These are phyloP conservation scores for Hericium erinaceus DNA, from an alignment of 768 basidiomycete genomes.

Conservation along the genomic window DNA sequence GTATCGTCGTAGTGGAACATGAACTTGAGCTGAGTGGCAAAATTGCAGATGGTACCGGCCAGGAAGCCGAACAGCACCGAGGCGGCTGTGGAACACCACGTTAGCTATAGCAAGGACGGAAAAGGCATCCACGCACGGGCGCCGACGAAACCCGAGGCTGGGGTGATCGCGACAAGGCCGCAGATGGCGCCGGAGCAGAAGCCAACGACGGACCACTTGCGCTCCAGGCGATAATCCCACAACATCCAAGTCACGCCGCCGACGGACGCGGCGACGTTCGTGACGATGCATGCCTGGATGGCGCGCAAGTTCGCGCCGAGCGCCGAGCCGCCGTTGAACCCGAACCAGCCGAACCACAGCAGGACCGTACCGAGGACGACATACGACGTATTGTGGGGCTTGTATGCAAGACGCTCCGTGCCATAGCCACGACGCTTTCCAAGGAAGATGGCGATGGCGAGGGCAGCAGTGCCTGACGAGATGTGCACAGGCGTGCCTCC, in stretches of 20 bases:
- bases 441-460: conserved; percentile 86
- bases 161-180: conserved; percentile 85
- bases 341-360: conserved; percentile 96
- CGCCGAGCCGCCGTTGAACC: conserved; percentile 90
- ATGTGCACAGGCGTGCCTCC: conserved; percentile 98
- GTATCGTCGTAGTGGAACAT: conserved; percentile 67
- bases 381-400: conserved; percentile 88
- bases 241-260: conserved; percentile 91
- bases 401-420: conserved; percentile 85
- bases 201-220: conserved; percentile 88
- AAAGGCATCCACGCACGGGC: conserved; percentile 38
- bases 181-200: conserved; percentile 94
- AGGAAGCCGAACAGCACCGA: conserved; percentile 79
- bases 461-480: conserved; percentile 82
- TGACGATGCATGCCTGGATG: conserved; percentile 82
- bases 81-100: conserved; percentile 39
- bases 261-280: conserved; percentile 86
- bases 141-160: conserved; percentile 77
- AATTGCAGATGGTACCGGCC: conserved; percentile 82
- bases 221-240: conserved; percentile 89
- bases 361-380: conserved; percentile 89
- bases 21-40: conserved; percentile 93
- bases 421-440: conserved; percentile 90
- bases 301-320: conserved; percentile 85
- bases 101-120: conserved; percentile 3